Percentiles rank a stretch among this genome's conserved stretches.
Conservation (phyloP, 805 yeast genomes). For the Scheffersomyces stipitis region DNA sequence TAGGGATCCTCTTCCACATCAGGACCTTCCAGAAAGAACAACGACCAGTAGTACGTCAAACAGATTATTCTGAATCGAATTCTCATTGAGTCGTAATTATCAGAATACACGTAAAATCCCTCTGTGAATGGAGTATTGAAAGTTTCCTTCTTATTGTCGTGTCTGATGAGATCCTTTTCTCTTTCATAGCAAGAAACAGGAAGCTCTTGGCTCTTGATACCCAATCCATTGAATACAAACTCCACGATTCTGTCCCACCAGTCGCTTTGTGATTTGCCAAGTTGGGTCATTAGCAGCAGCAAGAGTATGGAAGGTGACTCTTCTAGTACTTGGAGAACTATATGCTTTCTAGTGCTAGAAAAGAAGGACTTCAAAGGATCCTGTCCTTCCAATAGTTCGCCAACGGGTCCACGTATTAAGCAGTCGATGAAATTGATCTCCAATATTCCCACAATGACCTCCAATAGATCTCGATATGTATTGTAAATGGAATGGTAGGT, state of each 20-base stretch:
- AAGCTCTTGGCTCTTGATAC: slow-evolving; percentile 8
- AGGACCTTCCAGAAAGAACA: slow-evolving; percentile 11
- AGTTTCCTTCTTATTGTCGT: slow-evolving; percentile 16
- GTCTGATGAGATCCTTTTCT: slow-evolving; percentile 22
- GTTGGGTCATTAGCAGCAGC: slow-evolving; percentile 18
- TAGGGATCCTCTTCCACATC: slow-evolving; percentile 5
- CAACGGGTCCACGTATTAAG: not conserved
- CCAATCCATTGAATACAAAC: slow-evolving; percentile 28
- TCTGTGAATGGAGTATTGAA: slow-evolving; percentile 5
- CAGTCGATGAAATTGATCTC: slow-evolving; percentile 12
- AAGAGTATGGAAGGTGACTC: slow-evolving; percentile 5
- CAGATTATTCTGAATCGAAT: slow-evolving; percentile 21
- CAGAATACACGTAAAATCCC: slow-evolving; percentile 13
- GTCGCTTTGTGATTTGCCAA: slow-evolving; percentile 18
- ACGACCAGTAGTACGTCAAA: slow-evolving; percentile 17
- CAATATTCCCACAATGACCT: slow-evolving; percentile 20
- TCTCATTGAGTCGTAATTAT: slow-evolving; percentile 27
- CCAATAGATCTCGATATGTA: slow-evolving; percentile 19
- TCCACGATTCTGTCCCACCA: slow-evolving; percentile 34
- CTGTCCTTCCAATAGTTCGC: not conserved
- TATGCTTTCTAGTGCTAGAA: not conserved
- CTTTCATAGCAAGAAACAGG: slow-evolving; percentile 25
- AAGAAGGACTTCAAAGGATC: not conserved
- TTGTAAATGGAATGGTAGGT: slow-evolving; percentile 23
- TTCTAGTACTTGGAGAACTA: not conserved